A percentile compares a stretch with the other conserved stretches of the same genome.
phyloP scores from a whole-genome alignment of 192 early-diverging fungal species.

The Irineochytrium annulatum region DNA sequence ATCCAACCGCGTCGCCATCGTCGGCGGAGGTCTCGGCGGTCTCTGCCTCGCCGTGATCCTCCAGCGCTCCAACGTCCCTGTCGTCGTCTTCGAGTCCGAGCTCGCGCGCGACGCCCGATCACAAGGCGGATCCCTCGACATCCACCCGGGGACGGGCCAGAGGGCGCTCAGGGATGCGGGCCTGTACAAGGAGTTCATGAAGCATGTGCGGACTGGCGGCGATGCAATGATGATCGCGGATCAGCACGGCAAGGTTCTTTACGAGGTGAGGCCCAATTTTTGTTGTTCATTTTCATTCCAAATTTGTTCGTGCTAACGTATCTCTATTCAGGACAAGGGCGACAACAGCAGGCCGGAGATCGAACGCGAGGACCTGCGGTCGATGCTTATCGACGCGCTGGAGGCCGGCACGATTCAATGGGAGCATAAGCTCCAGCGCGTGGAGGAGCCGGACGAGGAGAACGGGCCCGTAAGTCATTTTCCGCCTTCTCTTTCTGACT shows the following conservation, averaged over 20 bases:
- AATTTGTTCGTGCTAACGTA: too few relatives aligned
- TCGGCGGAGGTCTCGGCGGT: slow-evolving; percentile 50
- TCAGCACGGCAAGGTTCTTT: slow-evolving; percentile 23
- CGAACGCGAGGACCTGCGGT: slow-evolving; percentile 40
- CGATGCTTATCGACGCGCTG: slow-evolving; percentile 39
- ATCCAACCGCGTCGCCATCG: slow-evolving; percentile 40
- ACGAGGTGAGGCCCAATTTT: slow-evolving; percentile 20
- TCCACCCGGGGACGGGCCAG: slow-evolving; percentile 44
- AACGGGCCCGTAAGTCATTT: too few relatives aligned
- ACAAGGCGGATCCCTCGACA: slow-evolving; percentile 49
- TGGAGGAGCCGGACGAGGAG: too few relatives aligned
- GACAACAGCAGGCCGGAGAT: slow-evolving; percentile 38
- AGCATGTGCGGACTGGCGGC: slow-evolving; percentile 30
- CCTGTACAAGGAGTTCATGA: slow-evolving; percentile 27
- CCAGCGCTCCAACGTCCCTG: slow-evolving; percentile 28
- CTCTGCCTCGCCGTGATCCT: slow-evolving; percentile 44
- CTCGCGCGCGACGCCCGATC: slow-evolving; percentile 13
- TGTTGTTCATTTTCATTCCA: too few relatives aligned
- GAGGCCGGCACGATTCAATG: slow-evolving; percentile 33
- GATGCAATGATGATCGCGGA: slow-evolving; percentile 31
- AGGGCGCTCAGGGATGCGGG: slow-evolving; percentile 27
- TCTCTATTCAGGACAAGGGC: slow-evolving; percentile 3
- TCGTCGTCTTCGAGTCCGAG: slow-evolving; percentile 44
- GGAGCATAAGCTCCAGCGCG: slow-evolving; percentile 14
- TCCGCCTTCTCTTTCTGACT: too few relatives aligned